phyloP scores from a whole-genome alignment of 129 eudicot genomes.

The Flaveria robusta region DNA sequence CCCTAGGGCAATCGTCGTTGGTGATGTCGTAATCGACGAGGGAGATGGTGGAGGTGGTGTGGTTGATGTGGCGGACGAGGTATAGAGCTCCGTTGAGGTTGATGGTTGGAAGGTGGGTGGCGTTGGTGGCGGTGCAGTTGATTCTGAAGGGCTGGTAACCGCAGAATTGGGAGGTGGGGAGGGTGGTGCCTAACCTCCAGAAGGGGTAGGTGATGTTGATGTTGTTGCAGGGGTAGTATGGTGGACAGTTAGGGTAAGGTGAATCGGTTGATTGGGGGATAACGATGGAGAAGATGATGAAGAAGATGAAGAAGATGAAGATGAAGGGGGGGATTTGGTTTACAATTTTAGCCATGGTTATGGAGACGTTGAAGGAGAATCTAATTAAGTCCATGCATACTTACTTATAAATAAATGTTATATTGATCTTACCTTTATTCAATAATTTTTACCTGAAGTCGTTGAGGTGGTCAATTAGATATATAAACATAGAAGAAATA shows the following conservation, averaged over 20 bases:
- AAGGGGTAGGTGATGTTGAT: neutral
- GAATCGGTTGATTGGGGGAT: neutral
- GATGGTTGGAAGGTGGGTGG: neutral
- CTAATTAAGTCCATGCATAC: too few relatives aligned
- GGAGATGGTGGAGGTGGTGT: neutral
- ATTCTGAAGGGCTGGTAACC: slow-evolving; percentile 9
- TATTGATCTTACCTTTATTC: too few relatives aligned
- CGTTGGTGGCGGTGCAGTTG: slow-evolving; percentile 4
- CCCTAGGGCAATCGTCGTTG: neutral
- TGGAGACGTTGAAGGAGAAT: neutral
- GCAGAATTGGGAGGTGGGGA: neutral
- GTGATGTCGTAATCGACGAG: neutral
- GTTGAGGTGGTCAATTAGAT: too few relatives aligned
- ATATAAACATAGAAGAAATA: too few relatives aligned
- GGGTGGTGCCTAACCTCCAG: neutral
- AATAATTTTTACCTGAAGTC: too few relatives aligned
- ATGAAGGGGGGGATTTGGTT: neutral
- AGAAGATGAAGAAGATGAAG: neutral
- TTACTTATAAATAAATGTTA: too few relatives aligned
- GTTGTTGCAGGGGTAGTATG: neutral
- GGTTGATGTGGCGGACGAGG: neutral
- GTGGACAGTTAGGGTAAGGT: neutral
- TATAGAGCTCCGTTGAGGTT: neutral
- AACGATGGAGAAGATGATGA: neutral
- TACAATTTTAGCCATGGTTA: neutral